These are phyloP conservation scores for Blastosporella zonata DNA, from an alignment of 1,284 basidiomycete species.

Conservation along the genomic window DNA sequence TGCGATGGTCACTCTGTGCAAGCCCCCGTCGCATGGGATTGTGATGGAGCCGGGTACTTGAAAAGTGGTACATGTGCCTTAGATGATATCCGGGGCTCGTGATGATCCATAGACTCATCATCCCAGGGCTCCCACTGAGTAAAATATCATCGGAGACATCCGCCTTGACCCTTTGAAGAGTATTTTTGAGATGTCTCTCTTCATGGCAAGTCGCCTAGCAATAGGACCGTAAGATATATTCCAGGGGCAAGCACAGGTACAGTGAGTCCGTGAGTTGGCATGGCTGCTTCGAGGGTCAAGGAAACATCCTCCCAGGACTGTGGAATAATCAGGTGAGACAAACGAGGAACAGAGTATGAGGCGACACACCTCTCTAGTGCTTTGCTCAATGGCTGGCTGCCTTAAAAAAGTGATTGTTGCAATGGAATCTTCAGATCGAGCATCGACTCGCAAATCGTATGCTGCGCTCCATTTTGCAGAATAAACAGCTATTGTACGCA, in stretches of 20 bases:
- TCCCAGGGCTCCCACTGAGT: too few species aligned
- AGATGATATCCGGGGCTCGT: too few species aligned
- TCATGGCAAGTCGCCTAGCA: too few species aligned
- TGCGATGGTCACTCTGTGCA: too few species aligned
- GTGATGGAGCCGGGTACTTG: too few species aligned
- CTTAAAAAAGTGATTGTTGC: conserved; percentile 30
- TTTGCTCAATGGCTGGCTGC: conserved; percentile 23
- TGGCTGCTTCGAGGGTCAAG: background rate
- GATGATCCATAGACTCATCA: too few species aligned
- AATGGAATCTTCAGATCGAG: conserved; percentile 22
- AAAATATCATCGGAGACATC: too few species aligned
- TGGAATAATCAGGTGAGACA: background rate
- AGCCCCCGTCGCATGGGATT: too few species aligned
- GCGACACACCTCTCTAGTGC: conserved; percentile 24
- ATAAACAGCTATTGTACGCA: conserved; percentile 18
- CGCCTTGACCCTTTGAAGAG: too few species aligned
- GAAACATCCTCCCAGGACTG: conserved; percentile 10
- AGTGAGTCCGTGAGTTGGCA: background rate
- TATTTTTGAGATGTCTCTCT: too few species aligned
- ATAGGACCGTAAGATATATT: background rate
- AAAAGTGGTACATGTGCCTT: too few species aligned
- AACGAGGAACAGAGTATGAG: background rate
- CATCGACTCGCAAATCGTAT: conserved; percentile 32
- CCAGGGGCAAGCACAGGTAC: background rate
- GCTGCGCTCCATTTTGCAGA: conserved; percentile 27